Percentiles rank a stretch among this genome's conserved stretches.
Conservation (phyloP, 345 rosid species). For the Pistacia integerrima region DNA sequence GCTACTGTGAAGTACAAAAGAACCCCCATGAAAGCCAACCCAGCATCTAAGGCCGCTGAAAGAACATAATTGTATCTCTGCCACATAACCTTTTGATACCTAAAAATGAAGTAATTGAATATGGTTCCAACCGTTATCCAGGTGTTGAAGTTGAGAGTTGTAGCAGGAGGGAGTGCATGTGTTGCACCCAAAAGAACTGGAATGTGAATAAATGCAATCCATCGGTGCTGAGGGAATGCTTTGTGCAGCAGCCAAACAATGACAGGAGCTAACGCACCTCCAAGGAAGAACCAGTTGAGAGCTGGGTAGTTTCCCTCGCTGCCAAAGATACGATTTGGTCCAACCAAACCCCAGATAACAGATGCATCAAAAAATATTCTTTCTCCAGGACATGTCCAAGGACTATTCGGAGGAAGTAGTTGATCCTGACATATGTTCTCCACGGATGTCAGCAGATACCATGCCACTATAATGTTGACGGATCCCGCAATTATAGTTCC, state of each 20-base stretch:
- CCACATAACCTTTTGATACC: slow-evolving; percentile 53
- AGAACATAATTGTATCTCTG: slow-evolving; percentile 62
- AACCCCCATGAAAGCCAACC: slow-evolving; percentile 63
- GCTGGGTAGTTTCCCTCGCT: slow-evolving; percentile 45
- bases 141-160: slow-evolving; percentile 52
- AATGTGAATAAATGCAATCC: slow-evolving; percentile 54
- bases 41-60: slow-evolving; percentile 62
- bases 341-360: slow-evolving; percentile 60
- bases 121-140: slow-evolving; percentile 46
- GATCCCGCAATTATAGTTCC: slow-evolving; percentile 58
- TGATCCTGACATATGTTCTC: slow-evolving; percentile 53
- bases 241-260: slow-evolving; percentile 47
- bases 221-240: slow-evolving; percentile 43
- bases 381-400: slow-evolving; percentile 64
- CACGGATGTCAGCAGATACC: slow-evolving; percentile 48
- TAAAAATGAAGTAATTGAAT: slow-evolving; percentile 55
- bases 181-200: slow-evolving; percentile 54
- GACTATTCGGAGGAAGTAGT: slow-evolving; percentile 57
- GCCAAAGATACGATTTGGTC: slow-evolving; percentile 61
- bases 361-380: slow-evolving; percentile 62
- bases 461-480: slow-evolving; percentile 47
- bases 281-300: slow-evolving; percentile 63
- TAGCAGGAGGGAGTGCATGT: slow-evolving; percentile 58
- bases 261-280: slow-evolving; percentile 49
- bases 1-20: slow-evolving; percentile 49